Evolutionary conservation across 768 basidiomycete genomes (phyloP), one percentile per base, ranked within the genome.

Genomic region (Lentinula detonsa): DNA sequence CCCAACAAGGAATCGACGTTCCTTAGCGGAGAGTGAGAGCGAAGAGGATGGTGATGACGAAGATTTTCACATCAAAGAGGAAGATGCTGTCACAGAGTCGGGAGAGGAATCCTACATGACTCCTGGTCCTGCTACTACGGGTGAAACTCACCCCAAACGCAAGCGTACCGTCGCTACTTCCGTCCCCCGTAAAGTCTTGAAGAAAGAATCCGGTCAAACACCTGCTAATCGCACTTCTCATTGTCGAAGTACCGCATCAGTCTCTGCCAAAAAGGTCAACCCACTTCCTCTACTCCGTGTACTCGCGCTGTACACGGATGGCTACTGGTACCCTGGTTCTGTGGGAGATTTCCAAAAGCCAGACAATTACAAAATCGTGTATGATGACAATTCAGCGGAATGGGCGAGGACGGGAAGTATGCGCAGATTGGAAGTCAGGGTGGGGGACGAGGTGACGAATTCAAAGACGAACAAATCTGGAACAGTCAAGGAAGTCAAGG

Each of bases 261-360:
- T 43, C 4, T 31, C 28, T 10, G 9, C 34, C 18, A 52, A 42
- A n/a, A 42, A 15, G n/a, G 15, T n/a, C 21, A 15, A 46, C 13
- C 21, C 9, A 21, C 5, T 21, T 15, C 11, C 40, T 28, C 18
- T 21, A 15, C 33, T 21, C 10, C 60, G 60, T n/a, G 60, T 61
- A 2, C 49, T 61, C 42, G 60, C 53, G 5, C 23, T 54, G 5
- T 54, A 40, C 34, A 35, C 51, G 6, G 46, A 61, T 42, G 60
- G 45, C 15, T 39, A 60, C 34, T 61, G 43, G 40, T 61, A 55
- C 21, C 31, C 39, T 23, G 60, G 60, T 23, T 43, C 60, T 5
- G 40, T 61, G 21, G 16, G 13, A n/a, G 11, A 31, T 3, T 37
- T 33, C 15, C 23, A 33, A 5, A 50, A 34, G 10, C 31, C 40